phyloP scores from a whole-genome alignment of 805 yeast species.

The Hanseniaspora valbyensis region DNA sequence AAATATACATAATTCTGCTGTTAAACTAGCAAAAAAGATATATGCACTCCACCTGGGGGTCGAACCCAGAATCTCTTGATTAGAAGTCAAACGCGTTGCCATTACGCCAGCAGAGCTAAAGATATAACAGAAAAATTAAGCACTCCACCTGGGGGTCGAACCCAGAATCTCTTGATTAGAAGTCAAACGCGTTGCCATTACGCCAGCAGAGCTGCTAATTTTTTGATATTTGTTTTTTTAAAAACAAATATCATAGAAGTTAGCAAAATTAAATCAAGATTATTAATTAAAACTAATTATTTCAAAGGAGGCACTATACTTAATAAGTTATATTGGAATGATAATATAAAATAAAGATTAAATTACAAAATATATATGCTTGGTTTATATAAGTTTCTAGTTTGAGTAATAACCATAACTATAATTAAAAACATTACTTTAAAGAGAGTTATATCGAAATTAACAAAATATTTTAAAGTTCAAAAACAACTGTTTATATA shows the following conservation, averaged over 20 bases:
- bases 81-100: constrained; percentile 50
- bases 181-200: constrained; percentile 49
- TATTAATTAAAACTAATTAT: no score
- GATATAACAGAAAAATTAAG: constrained; percentile 16
- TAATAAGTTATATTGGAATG: no score
- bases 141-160: constrained; percentile 38
- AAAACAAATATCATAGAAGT: neutral
- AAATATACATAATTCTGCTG: no score
- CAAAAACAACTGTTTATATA: no score
- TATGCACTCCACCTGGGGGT: constrained; percentile 42
- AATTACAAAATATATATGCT: no score
- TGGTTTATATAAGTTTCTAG: no score
- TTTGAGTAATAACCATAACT: no score
- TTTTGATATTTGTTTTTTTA: neutral
- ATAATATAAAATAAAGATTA: no score
- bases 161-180: constrained; percentile 47
- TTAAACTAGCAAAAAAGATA: constrained; percentile 6
- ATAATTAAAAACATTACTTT: no score
- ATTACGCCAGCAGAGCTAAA: constrained; percentile 43
- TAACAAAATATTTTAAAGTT: no score
- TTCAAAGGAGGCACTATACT: no score
- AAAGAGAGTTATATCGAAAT: no score
- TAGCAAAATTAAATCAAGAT: neutral
- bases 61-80: constrained; percentile 48
- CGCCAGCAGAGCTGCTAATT: constrained; percentile 30